Base-by-base conservation (phyloP, 345 rosid genomes). In the Melaleuca alternifolia region DNA sequence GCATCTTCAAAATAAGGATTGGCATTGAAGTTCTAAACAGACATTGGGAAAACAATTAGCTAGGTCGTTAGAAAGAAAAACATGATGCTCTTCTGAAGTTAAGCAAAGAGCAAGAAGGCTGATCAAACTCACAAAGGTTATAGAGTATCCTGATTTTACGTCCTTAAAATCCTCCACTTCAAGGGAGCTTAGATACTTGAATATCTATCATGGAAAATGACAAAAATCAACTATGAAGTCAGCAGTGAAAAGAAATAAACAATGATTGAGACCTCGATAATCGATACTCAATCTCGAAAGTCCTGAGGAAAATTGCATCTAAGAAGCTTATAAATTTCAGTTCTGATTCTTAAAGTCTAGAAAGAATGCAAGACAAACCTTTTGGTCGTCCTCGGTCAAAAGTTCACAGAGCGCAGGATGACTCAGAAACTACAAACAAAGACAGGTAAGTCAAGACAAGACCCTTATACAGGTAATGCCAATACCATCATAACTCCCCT, bases 121-220 rank as follows among this genome's bases (percentile, higher is more conserved):
- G 24, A 71, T 46, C 48, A 71, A 71, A 90, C 99, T 93, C 89
- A 97, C 99, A 91, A 95, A 95, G 54, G 96, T 92, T 65, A 97
- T 96, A 10, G 97, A 92, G 87, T 95, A 96, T 85, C 99, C 99
- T 37, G 96, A 96, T 88, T 96, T 97, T 87, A 97, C 94, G 62
- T 95, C 99, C 92, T 97, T 95, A 83, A 90, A 95, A 87, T 96
- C 98, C 90, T 94, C 99, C 51, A 97, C 99, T 86, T 97, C 98
- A 53, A 97, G 87, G 84, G 98, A 94, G 87, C 82, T 92, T 30
- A 97, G 87, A 83, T 93, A 88, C 90, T 93, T 96, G 85, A 97
- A 95, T 82, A 96, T 94, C 99, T 97, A 91, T 84, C 6, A 86
- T 59, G 65, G 88, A 62, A 54, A 18, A 83, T 30, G 54, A 54